Base-by-base conservation (phyloP, 148 eudicot genomes). In the Rhododendron williamsianum region DNA sequence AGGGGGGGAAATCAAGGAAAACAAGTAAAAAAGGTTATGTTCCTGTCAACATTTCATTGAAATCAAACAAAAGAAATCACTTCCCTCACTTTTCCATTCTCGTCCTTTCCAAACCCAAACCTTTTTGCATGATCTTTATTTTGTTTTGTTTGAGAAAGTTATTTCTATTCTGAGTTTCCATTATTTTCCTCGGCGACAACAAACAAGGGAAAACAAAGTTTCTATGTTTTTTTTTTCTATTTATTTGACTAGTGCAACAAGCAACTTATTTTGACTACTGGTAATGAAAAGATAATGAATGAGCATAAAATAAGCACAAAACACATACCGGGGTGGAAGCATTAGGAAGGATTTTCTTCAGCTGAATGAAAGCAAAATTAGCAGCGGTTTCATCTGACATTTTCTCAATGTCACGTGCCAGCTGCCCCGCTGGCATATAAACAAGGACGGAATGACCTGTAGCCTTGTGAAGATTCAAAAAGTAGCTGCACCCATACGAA, bases 391-490 rank as follows among this genome's bases (percentile, higher is more conserved):
- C 99, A 91, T 97, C 98, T 3, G 99, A 95, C 94, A 97, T 86
- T 87, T 95, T 95, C 90, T 94, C 95, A 35, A 95, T 93, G 86
- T 97, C 99, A 84, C 92, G 91, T 27, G 99, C 99, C 89, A 97
- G 87, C 89, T 95, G 91, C 85, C 99, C 99, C 5, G 99, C 95
- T 65, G 98, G 99, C 99, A 97, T 97, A 87, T 97, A 97, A 77
- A 97, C 99, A 80, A 97, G 99, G 81, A 95, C 99, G 48, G 92
- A 78, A 84, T 95, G 95, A 41, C 98, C 95, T 0, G 98, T 97
- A 79, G 99, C 99, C 91, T 97, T 97, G 93, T 97, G 98, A 73
- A 97, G 98, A 86, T 97, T 97, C 83, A 97, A 94, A 87, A 97
- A 97, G 91, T 97, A 97, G 85, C 99, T 95, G 86, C 99, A 97